A percentile compares a stretch with the other conserved stretches of the same genome.
Evolutionary conservation across 2,329 filamentous ascomycete genomes (phyloP).

Genomic region (Calonectria fujianensis): DNA sequence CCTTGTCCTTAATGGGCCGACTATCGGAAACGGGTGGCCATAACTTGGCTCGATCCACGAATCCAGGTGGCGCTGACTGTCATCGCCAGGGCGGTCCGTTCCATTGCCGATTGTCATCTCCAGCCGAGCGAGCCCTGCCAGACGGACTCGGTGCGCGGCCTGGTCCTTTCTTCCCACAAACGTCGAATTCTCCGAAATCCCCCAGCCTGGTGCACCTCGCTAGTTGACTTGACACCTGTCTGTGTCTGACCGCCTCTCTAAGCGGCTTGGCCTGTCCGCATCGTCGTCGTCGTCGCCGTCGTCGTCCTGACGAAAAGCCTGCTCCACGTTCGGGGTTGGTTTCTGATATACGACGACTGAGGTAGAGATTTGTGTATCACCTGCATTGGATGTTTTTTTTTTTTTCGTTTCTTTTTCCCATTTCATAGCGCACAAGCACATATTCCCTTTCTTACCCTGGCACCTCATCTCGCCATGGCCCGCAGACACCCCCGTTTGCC

Average conservation of each 20-base stretch:
- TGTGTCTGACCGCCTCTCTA: conserved; percentile 30
- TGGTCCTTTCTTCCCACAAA: conserved; percentile 15
- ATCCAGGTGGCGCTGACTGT: conserved; percentile 36
- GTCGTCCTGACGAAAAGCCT: neutral
- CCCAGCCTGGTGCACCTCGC: conserved; percentile 14
- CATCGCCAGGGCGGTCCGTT: conserved; percentile 45
- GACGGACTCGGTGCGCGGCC: conserved; percentile 20
- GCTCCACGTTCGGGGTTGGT: conserved; percentile 5
- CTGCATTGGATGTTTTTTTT: neutral
- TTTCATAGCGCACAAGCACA: neutral
- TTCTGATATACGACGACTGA: conserved; percentile 15
- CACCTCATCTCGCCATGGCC: conserved; percentile 48
- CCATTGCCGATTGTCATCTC: conserved; percentile 41
- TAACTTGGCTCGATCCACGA: conserved; percentile 12
- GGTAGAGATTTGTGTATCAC: neutral
- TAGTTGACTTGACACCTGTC: conserved; percentile 25
- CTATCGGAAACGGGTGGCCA: conserved; percentile 21
- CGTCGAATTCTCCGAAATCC: conserved; percentile 28
- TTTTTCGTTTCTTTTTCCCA: neutral
- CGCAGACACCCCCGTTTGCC: conserved; percentile 47
- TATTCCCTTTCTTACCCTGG: conserved; percentile 26
- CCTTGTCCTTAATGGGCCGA: conserved; percentile 20
- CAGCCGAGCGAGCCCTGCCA: conserved; percentile 24
- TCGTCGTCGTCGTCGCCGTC: conserved; percentile 8
- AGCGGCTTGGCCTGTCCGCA: conserved; percentile 16